phyloP scores from a whole-genome alignment of 2,329 filamentous ascomycete genomes.

The Scedosporium aurantiacum region DNA sequence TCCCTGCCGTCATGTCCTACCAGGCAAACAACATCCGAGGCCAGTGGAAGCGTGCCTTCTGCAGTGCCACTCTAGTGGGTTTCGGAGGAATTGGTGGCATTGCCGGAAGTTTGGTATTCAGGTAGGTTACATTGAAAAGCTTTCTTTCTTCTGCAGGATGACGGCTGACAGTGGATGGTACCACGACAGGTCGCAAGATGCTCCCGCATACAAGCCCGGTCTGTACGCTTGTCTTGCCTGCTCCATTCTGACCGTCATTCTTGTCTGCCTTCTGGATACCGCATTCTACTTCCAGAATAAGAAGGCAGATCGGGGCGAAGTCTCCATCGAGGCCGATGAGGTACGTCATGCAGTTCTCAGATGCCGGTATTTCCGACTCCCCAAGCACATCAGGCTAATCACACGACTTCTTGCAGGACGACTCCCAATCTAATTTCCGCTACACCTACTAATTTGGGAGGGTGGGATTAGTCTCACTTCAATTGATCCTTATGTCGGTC shows the following conservation, averaged over 20 bases:
- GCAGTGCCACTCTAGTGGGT: slow-evolving; percentile 63
- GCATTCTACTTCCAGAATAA: slow-evolving; percentile 33
- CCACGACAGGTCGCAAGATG: slow-evolving; percentile 27
- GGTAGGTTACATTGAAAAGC: slow-evolving; percentile 18
- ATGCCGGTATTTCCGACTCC: neutral
- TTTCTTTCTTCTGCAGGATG: too few relatives aligned
- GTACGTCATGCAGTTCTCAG: slow-evolving; percentile 23
- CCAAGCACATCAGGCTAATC: slow-evolving; percentile 2
- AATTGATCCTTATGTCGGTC: too few relatives aligned
- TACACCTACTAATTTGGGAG: slow-evolving; percentile 7
- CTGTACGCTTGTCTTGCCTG: slow-evolving; percentile 45
- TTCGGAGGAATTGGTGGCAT: slow-evolving; percentile 73
- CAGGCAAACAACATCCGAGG: slow-evolving; percentile 82
- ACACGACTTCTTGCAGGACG: slow-evolving; percentile 8
- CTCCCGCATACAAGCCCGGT: slow-evolving; percentile 41
- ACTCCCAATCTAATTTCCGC: slow-evolving; percentile 9
- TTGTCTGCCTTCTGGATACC: slow-evolving; percentile 30
- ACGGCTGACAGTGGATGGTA: neutral
- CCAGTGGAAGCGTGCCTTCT: slow-evolving; percentile 80
- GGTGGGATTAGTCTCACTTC: too few relatives aligned
- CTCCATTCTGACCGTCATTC: slow-evolving; percentile 31
- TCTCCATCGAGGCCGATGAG: slow-evolving; percentile 36
- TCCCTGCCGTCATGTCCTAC: slow-evolving; percentile 65
- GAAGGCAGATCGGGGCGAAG: slow-evolving; percentile 42
- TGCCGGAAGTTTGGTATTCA: slow-evolving; percentile 62